phyloP scores from a whole-genome alignment of 148 eudicot genomes.

The Amaranthus hypochondriacus region DNA sequence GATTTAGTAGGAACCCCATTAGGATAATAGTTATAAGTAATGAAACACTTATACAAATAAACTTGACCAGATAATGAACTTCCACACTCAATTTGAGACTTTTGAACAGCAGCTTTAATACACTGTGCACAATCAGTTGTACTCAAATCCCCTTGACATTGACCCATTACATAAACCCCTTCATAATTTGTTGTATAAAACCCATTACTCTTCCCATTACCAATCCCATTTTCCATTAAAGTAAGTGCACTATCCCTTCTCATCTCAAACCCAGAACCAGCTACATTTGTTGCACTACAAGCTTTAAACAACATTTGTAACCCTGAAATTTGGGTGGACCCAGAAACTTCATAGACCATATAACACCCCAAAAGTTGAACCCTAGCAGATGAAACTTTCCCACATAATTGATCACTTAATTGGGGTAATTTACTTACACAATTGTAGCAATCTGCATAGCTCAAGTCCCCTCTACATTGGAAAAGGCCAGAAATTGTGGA shows the following conservation, averaged over 20 bases:
- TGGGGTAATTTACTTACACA: conserved; percentile 65
- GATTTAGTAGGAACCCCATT: conserved; percentile 61
- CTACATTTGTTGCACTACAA: conserved; percentile 44
- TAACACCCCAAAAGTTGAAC: conserved; percentile 82
- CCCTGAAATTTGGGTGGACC: conserved; percentile 76
- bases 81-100: conserved; percentile 89
- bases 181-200: conserved; percentile 60
- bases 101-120: conserved; percentile 72
- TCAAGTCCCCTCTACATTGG: conserved; percentile 86
- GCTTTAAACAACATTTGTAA: conserved; percentile 60
- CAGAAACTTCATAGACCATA: conserved; percentile 64
- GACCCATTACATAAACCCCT: conserved; percentile 65
- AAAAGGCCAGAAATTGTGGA: conserved; percentile 62
- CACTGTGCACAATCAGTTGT: conserved; percentile 66
- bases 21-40: conserved; percentile 62
- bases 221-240: conserved; percentile 54
- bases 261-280: conserved; percentile 66
- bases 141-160: conserved; percentile 88
- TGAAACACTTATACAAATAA: conserved; percentile 74
- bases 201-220: conserved; percentile 36
- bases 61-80: conserved; percentile 67
- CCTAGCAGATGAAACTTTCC: conserved; percentile 63
- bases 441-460: conserved; percentile 57
- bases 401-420: conserved; percentile 67
- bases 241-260: conserved; percentile 67